Evolutionary conservation across 495 filamentous ascomycete species (phyloP).

Genomic region (Pyrenopolyporus hunteri): DNA sequence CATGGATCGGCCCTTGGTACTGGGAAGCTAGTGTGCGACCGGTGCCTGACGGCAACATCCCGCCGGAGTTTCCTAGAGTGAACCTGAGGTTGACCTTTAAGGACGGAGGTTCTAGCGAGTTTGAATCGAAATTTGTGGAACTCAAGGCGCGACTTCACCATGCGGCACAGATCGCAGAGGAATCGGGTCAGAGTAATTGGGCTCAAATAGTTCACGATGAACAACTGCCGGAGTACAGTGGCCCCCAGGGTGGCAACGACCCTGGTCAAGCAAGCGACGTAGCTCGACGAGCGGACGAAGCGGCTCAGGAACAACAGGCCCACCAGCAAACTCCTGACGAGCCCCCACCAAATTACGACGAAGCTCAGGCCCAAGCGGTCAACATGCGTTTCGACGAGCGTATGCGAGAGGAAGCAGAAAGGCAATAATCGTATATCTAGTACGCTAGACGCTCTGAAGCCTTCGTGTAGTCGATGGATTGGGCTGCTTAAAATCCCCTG

Average conservation of each 20-base stretch:
- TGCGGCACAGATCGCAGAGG: conserved; percentile 70
- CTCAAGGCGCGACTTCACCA: conserved; percentile 84
- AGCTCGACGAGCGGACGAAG: conserved; percentile 34
- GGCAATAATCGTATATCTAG: conserved; percentile 35
- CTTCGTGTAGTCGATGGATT: conserved; percentile 4
- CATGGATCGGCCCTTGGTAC: conserved; percentile 95
- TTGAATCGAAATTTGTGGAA: conserved; percentile 79
- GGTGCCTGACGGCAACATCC: conserved; percentile 83
- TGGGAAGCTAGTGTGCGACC: conserved; percentile 84
- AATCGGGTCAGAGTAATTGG: conserved; percentile 52
- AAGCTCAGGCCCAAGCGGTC: conserved; percentile 83
- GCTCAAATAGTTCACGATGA: conserved; percentile 74
- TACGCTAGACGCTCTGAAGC: conserved; percentile 4
- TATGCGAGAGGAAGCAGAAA: conserved; percentile 53
- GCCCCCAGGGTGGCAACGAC: conserved; percentile 39
- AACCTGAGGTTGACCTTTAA: conserved; percentile 87
- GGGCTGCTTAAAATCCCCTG: neutral
- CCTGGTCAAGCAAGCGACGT: conserved; percentile 28
- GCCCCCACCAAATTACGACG: conserved; percentile 92
- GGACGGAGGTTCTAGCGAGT: conserved; percentile 94
- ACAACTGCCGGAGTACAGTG: conserved; percentile 82
- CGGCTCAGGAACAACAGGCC: conserved; percentile 33
- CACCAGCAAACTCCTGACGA: conserved; percentile 66
- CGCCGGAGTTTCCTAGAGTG: conserved; percentile 70
- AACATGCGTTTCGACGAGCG: conserved; percentile 54